Base-by-base conservation (phyloP, 2,329 filamentous ascomycete genomes). In the Xylariaceae sp. region DNA sequence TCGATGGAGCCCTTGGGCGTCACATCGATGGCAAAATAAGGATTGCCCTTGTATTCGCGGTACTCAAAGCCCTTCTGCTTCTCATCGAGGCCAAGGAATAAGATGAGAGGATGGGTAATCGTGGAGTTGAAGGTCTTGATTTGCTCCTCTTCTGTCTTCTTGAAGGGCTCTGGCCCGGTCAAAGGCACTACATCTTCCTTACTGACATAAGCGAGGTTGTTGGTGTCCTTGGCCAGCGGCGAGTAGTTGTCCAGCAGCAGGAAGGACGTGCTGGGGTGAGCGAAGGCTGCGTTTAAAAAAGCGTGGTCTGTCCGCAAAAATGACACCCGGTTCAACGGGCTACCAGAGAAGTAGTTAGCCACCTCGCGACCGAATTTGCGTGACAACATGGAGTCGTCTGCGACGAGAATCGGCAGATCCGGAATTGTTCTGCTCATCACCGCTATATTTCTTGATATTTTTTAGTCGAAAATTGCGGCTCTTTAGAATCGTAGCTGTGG, bases 11-110 rank as follows among this genome's bases (percentile, higher is more conserved):
- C 86, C 58, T 81, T 84, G 0, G 91, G 88, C 3, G 92, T 95
- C 16, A 96, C 82, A 69, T 97, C 94, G 10, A 99, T 72, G 1
- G 92, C 93, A 69, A 97, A 99, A 74, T 86, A 95, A 1, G 94
- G 92, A 42, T 81, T 80, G 3, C 93, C 94, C 27, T 78, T 82
- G 69, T 96, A 95, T 41, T 84, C 84, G 55, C 84, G 85, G 66
- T 87, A 88, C 54, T 78, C 67, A 45, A 88, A 81, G 0, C 76
- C 81, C 24, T 67, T 64, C 15, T 70, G 58, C 62, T 71, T 72
- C 64, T 96, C 91, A 62, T 96, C 85, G 41, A 97, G 73, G 0
- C 93, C 93, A 23, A 97, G 76, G 69, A 97, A 97, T 46, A 97
- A 78, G 45, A 97, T 77, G 58, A 91, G 81, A 3, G 92, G 87